Percentiles rank a stretch among this genome's conserved stretches.
Evolutionary conservation across 169 alveolate species (phyloP).

Genomic region (Plasmodium sp.): DNA sequence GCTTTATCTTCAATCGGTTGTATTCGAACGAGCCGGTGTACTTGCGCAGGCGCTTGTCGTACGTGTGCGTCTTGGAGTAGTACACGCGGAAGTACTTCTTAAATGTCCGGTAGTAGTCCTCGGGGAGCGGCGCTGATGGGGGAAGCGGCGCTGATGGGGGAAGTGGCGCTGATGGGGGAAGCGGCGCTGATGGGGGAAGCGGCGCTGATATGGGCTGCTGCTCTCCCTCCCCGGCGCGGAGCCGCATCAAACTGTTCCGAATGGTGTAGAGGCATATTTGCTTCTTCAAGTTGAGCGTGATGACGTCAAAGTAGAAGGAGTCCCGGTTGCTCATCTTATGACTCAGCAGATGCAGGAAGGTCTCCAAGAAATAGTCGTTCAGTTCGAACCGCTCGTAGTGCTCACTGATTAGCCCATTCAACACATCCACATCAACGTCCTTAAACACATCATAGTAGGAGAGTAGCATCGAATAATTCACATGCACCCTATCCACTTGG

Average conservation of each 20-base stretch:
- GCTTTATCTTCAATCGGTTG: constrained; percentile 24
- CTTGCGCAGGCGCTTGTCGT: constrained; percentile 20
- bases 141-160: background rate
- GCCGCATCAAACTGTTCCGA: constrained; percentile 5
- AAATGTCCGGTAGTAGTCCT: background rate
- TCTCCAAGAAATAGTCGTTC: constrained; percentile 39
- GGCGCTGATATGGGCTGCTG: background rate
- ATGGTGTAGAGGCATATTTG: background rate
- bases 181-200: background rate
- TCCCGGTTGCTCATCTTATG: constrained; percentile 6
- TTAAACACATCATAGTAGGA: constrained; percentile 52
- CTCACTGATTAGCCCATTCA: constrained; percentile 22
- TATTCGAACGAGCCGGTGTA: constrained; percentile 35
- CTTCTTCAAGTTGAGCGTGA: constrained; percentile 39
- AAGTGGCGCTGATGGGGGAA: background rate
- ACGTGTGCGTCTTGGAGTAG: constrained; percentile 29
- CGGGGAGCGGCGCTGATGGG: background rate
- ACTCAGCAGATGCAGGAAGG: constrained; percentile 3
- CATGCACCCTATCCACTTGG: background rate
- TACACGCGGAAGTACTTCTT: constrained; percentile 47
- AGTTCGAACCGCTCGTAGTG: constrained; percentile 19
- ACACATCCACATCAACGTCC: constrained; percentile 17
- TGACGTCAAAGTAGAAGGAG: constrained; percentile 37
- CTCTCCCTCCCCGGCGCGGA: background rate
- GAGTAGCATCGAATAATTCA: background rate